Percentiles rank a stretch among this genome's conserved stretches.
These are phyloP conservation scores for Erysimum cheiri DNA, from an alignment of 441 rosid species.

Conservation along the genomic window DNA sequence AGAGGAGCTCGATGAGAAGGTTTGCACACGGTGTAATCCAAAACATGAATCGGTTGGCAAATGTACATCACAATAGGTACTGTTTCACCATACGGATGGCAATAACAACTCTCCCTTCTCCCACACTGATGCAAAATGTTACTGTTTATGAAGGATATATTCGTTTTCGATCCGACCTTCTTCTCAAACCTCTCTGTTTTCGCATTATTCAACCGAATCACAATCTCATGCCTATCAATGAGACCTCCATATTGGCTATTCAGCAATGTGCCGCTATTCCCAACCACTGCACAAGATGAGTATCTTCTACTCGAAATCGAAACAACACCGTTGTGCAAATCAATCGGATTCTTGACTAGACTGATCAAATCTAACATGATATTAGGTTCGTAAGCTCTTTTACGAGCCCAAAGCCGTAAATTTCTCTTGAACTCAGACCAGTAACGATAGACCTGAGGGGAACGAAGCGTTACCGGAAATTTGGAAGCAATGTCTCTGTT, in stretches of 20 bases:
- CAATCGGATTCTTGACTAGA: constrained; percentile 63
- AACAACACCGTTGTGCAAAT: constrained; percentile 49
- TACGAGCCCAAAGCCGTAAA: constrained; percentile 64
- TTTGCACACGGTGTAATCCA: constrained; percentile 76
- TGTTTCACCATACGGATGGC: constrained; percentile 80
- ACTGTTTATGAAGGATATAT: constrained; percentile 81
- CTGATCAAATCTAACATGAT: constrained; percentile 63
- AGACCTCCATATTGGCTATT: constrained; percentile 55
- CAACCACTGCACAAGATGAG: constrained; percentile 86
- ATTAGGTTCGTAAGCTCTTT: constrained; percentile 55
- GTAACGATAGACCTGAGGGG: constrained; percentile 66
- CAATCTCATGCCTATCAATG: constrained; percentile 82
- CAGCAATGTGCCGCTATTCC: constrained; percentile 87
- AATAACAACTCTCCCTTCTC: constrained; percentile 63
- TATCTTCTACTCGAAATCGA: constrained; percentile 52
- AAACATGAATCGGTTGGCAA: constrained; percentile 80
- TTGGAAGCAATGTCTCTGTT: constrained; percentile 43
- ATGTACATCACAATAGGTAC: constrained; percentile 80
- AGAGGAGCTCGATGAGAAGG: constrained; percentile 59
- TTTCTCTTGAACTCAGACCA: constrained; percentile 76
- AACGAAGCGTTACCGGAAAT: constrained; percentile 53
- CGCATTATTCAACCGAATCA: constrained; percentile 86
- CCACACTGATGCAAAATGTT: constrained; percentile 81
- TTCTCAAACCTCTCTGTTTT: constrained; percentile 56
- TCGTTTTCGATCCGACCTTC: constrained; percentile 74